Evolutionary conservation across 2,329 filamentous ascomycete species (phyloP), one percentile per base, ranked within the genome.

Genomic region (Aspergillus quadrilineatus): DNA sequence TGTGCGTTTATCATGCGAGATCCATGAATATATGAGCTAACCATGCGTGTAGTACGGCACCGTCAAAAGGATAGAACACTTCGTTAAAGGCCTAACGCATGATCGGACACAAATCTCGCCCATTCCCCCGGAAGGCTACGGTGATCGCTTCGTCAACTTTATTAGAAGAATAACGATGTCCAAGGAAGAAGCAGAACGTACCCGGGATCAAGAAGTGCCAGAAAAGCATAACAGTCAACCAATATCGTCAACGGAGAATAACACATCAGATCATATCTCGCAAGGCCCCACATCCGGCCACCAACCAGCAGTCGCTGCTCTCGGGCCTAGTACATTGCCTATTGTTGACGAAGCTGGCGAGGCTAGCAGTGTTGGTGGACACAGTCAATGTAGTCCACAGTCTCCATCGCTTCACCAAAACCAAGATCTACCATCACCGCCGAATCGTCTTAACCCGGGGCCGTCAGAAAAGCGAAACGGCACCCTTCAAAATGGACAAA

Each of bases 21-120:
- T 39, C 2, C 22, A 9, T 44, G 42, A 14, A 8, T 9, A 7
- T 44, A 30, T 32, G 10, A 7, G 45, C 55, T 60, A 47, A 55
- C 34, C 10, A 36, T 15, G 8, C 28, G 10, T n/a, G 54, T 66
- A 96, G 90, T 99, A 97, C 73, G 92, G 92, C 64, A 86, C 92
- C 62, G 84, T 96, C 75, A 99, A 99, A 78, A 93, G 94, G 71
- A 84, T 93, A 60, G 94, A 99, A 74, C 88, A 97, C 75, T 94
- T 97, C 76, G 94, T 92, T 88, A 99, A 99, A 79, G 93, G 94
- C 37, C 79, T 97, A 57, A 90, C 88, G 2, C 84, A 86, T 66
- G 89, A 94, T 66, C 87, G 90, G 66, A 86, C 84, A 34, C 88
- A 97, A 70, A 97, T 99, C 59, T 97, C 93, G 0, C 92, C 94